phyloP scores from a whole-genome alignment of 345 rosid species.

The Ceriops decandra region DNA sequence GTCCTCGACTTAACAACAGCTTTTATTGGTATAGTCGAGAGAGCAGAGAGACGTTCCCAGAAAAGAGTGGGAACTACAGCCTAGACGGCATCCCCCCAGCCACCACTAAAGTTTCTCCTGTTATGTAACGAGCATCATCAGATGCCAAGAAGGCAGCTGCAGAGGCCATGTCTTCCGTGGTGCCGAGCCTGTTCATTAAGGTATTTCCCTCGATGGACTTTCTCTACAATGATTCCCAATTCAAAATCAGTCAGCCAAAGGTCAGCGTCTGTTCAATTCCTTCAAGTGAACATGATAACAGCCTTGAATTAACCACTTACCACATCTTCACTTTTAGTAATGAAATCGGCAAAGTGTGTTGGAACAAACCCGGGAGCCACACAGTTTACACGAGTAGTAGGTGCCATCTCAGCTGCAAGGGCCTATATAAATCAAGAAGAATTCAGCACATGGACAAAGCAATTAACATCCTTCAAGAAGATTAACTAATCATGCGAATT shows the following conservation, averaged over 20 bases:
- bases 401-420: conserved; percentile 83
- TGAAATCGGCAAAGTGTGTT: conserved; percentile 61
- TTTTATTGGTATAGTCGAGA: neutral
- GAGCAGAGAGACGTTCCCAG: too few relatives aligned
- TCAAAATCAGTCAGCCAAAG: neutral
- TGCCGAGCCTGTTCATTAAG: conserved; percentile 67
- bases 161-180: conserved; percentile 71
- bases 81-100: conserved; percentile 81
- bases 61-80: conserved; percentile 34
- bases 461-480: neutral
- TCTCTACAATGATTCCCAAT: conserved; percentile 36
- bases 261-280: neutral
- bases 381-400: conserved; percentile 72
- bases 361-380: conserved; percentile 94
- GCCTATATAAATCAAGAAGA: conserved; percentile 40
- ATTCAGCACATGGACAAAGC: neutral
- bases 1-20: neutral
- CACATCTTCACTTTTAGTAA: conserved; percentile 38
- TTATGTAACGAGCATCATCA: conserved; percentile 68
- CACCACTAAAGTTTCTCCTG: conserved; percentile 76
- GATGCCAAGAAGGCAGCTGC: conserved; percentile 77
- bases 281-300: neutral
- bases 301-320: conserved; percentile 34
- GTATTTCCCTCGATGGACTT: conserved; percentile 45
- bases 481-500: neutral